Base-by-base conservation (phyloP, 257 asterid genomes). In the Solanum rostratum region DNA sequence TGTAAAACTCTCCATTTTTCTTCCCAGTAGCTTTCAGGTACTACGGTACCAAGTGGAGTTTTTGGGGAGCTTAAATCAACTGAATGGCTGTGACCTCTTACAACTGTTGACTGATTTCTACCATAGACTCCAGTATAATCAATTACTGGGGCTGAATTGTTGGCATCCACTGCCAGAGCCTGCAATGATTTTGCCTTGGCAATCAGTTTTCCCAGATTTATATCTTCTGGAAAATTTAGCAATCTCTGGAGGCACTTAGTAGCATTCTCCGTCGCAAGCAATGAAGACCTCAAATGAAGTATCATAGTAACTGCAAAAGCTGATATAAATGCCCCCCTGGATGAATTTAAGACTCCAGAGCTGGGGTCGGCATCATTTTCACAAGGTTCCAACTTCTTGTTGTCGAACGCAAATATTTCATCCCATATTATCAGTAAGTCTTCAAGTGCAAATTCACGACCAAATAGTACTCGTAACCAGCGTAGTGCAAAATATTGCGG, bases 251-350 rank as follows among this genome's bases (percentile, higher is more conserved):
- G 98, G 87, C 99, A 95, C 3, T 90, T 79, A 19, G 99, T 93
- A 60, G 99, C 97, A 85, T 89, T 91, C 89, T 94, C 99, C 10
- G 98, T 93, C 73, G 97, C 98, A 84, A 95, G 97, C 90, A 95
- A 85, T 45, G 97, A 89, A 84, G 98, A 92, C 88, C 98, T 92
- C 88, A 95, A 69, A 86, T 86, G 66, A 69, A 95, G 95, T 86
- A 95, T 91, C 95, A 95, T 94, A n/a, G 98, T 92, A 88, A 95
- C 98, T 7, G 99, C 98, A 88, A 95, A 95, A 85, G 97, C 91
- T 19, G 97, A 94, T 79, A 95, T 92, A 83, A 95, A 94, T 79
- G 97, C 99, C 63, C 99, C 99, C 88, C 99, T 91, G 12, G 85
- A 86, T 3, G 99, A 95, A 86, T 90, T 89, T 24, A 94, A 91